These are phyloP conservation scores for Metrosideros polymorpha DNA, from an alignment of 441 rosid species.

Conservation along the genomic window DNA sequence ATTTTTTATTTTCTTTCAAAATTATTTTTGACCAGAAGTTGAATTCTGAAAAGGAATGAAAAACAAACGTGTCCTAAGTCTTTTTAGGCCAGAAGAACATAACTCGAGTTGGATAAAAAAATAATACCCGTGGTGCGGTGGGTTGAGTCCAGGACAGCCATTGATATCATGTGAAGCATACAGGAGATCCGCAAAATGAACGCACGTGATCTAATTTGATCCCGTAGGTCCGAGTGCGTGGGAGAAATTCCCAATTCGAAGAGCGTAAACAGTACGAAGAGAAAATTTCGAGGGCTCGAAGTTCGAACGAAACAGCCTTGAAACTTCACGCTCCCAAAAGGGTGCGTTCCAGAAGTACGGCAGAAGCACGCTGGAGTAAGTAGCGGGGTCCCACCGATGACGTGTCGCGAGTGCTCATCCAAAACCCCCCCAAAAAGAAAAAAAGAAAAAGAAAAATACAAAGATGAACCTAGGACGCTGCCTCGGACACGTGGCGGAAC, in stretches of 20 bases:
- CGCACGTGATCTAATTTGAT: neutral
- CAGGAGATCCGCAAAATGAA: neutral
- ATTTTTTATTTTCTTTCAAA: too few species aligned
- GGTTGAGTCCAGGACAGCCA: too few species aligned
- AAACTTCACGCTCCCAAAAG: neutral
- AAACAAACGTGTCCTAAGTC: too few species aligned
- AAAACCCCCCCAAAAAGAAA: neutral
- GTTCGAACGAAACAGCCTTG: neutral
- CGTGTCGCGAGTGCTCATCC: neutral
- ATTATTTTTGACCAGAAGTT: too few species aligned
- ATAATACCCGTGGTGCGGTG: neutral
- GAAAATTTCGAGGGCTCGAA: neutral
- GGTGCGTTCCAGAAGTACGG: neutral
- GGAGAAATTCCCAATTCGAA: neutral
- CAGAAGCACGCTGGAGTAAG: neutral
- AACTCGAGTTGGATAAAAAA: neutral
- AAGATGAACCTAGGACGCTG: neutral
- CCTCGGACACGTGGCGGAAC: neutral
- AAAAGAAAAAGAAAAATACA: accelerated
- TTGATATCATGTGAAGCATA: too few species aligned
- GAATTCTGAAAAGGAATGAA: too few species aligned
- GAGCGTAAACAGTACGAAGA: neutral
- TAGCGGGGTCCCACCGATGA: neutral
- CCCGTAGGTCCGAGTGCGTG: neutral
- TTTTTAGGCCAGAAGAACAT: neutral